These are phyloP conservation scores for Daldinia decipiens DNA, from an alignment of 495 filamentous ascomycete genomes.

Conservation along the genomic window DNA sequence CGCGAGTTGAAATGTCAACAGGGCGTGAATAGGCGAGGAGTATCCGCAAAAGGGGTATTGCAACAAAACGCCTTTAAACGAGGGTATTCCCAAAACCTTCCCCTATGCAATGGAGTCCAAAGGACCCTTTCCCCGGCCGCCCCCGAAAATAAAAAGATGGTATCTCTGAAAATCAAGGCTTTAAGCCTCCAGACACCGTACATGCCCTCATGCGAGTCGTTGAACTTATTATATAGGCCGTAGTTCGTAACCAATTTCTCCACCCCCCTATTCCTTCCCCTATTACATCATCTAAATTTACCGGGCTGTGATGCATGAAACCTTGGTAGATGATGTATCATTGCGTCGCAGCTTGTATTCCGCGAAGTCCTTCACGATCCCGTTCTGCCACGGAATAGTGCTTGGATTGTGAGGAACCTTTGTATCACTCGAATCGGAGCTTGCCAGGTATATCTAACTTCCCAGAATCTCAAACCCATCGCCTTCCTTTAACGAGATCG, in stretches of 20 bases:
- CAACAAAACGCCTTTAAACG: slow-evolving; percentile 27
- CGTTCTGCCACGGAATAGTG: not conserved
- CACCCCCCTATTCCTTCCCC: not conserved
- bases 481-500: not conserved
- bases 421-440: too few species aligned
- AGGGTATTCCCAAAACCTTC: slow-evolving; percentile 26
- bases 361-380: not conserved
- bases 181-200: slow-evolving; percentile 25
- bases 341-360: not conserved
- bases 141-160: slow-evolving; percentile 1
- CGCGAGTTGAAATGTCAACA: not conserved
- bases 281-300: not conserved
- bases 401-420: not conserved
- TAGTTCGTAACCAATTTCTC: not conserved
- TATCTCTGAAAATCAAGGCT: slow-evolving; percentile 19
- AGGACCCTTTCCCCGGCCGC: not conserved
- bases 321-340: not conserved
- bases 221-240: slow-evolving; percentile 5
- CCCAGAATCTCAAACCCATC: too few species aligned
- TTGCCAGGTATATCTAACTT: too few species aligned
- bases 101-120: slow-evolving; percentile 17
- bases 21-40: not conserved
- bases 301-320: not conserved
- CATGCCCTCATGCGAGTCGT: slow-evolving; percentile 34
- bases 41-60: slow-evolving; percentile 14